These are phyloP conservation scores for Avicennia marina DNA, from an alignment of 257 asterid genomes.

Conservation along the genomic window DNA sequence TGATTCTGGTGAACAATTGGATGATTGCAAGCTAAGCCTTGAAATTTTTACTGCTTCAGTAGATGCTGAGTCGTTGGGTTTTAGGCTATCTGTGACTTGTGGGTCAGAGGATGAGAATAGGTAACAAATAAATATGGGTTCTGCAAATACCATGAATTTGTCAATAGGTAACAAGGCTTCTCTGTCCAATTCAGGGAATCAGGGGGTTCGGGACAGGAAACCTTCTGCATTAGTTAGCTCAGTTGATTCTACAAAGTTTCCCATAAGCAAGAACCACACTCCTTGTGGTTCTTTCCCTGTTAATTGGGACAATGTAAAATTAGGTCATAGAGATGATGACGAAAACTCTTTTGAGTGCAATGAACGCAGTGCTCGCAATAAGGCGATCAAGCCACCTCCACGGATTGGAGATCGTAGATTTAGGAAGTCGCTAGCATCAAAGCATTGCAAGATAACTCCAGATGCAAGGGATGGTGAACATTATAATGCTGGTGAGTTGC, in stretches of 20 bases:
- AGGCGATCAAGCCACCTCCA: conserved; percentile 46
- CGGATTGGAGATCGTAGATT: conserved; percentile 40
- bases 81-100: conserved; percentile 41
- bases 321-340: conserved; percentile 81
- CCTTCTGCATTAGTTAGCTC: conserved; percentile 56
- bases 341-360: conserved; percentile 67
- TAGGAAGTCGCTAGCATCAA: conserved; percentile 50
- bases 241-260: conserved; percentile 60
- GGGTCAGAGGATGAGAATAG: conserved; percentile 44
- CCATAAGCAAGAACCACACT: conserved; percentile 34
- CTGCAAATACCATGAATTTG: conserved; percentile 45
- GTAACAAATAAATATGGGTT: conserved; percentile 38
- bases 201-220: conserved; percentile 41
- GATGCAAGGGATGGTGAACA: conserved; percentile 40
- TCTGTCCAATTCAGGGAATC: conserved; percentile 27
- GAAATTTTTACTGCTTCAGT: conserved; percentile 46
- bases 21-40: conserved; percentile 55
- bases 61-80: conserved; percentile 49
- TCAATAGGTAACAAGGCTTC: conserved; percentile 38
- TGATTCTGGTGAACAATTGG: conserved; percentile 47
- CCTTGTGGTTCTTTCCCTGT: conserved; percentile 46
- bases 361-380: conserved; percentile 50
- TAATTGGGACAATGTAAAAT: conserved; percentile 57
- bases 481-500: conserved; percentile 55
- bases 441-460: conserved; percentile 44